Conservation (phyloP, 768 basidiomycete species). For the Lentinus brumalis region DNA sequence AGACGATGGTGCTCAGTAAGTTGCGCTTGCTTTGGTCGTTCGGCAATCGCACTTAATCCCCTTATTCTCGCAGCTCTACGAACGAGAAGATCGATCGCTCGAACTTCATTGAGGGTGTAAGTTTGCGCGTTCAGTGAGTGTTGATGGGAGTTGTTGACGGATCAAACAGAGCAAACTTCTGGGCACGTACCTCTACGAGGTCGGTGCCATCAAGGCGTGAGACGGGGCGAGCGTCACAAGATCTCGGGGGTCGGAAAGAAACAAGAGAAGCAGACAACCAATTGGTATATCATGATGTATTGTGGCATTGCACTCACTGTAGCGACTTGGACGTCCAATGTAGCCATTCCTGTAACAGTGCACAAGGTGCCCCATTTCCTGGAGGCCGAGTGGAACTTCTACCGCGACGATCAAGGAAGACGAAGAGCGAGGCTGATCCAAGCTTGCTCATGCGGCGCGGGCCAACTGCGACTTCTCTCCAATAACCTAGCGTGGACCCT, state of each 20-base stretch:
- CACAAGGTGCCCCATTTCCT: no score
- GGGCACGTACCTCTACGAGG: slow-evolving; percentile 81
- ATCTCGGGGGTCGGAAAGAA: not conserved
- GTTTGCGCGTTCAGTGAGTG: slow-evolving; percentile 22
- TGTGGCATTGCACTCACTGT: no score
- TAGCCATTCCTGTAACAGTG: no score
- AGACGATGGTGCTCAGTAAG: slow-evolving; percentile 92
- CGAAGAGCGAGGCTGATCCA: no score
- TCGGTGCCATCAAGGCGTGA: slow-evolving; percentile 34
- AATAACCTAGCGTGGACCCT: no score
- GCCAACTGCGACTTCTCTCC: no score
- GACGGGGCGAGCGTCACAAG: not conserved
- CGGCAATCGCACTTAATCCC: not conserved
- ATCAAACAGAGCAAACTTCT: slow-evolving; percentile 64
- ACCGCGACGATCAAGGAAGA: no score
- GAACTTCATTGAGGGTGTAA: slow-evolving; percentile 87
- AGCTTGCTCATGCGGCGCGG: no score
- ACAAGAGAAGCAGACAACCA: not conserved
- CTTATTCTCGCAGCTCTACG: slow-evolving; percentile 58
- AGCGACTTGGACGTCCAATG: no score
- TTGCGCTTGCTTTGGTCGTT: slow-evolving; percentile 18
- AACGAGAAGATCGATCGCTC: slow-evolving; percentile 93
- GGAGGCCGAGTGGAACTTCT: no score
- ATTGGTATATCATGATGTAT: no score
- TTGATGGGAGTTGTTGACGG: not conserved